Evolutionary conservation across 2,329 filamentous ascomycete genomes (phyloP).

Genomic region (Penicillium janthinellum): DNA sequence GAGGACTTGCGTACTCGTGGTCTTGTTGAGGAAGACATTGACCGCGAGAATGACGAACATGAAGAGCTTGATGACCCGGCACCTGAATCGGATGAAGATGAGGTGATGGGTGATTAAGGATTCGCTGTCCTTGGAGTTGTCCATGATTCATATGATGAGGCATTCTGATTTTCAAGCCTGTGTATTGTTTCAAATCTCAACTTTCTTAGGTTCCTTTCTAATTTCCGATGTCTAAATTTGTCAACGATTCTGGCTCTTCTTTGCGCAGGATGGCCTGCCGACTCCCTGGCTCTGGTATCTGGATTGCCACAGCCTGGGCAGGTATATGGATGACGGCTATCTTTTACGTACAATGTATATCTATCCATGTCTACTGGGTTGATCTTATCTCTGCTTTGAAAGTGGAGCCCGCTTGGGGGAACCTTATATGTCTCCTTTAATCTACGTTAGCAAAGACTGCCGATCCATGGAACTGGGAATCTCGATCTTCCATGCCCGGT

Average conservation of each 20-base stretch:
- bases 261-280: background rate
- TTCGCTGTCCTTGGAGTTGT: background rate
- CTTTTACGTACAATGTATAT: background rate
- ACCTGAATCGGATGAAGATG: constrained; percentile 41
- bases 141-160: background rate
- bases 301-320: background rate
- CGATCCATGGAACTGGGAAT: too few relatives aligned
- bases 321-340: background rate
- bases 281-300: background rate
- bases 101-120: constrained; percentile 46
- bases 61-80: constrained; percentile 30
- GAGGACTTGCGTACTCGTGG: constrained; percentile 41
- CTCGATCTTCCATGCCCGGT: too few relatives aligned
- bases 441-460: too few relatives aligned
- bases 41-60: constrained; percentile 31
- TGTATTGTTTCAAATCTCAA: constrained; percentile 9
- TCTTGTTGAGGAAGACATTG: constrained; percentile 45
- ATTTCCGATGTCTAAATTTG: constrained; percentile 18
- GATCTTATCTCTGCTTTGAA: background rate
- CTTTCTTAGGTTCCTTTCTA: constrained; percentile 7
- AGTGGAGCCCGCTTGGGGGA: too few relatives aligned
- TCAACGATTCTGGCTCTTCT: background rate
- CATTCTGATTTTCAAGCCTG: constrained; percentile 23
- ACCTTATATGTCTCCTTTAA: too few relatives aligned
- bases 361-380: background rate